Evolutionary conservation across 208 protist genomes (phyloP), one percentile per base, ranked within the genome.

Genomic region (Trypanosoma brucei): DNA sequence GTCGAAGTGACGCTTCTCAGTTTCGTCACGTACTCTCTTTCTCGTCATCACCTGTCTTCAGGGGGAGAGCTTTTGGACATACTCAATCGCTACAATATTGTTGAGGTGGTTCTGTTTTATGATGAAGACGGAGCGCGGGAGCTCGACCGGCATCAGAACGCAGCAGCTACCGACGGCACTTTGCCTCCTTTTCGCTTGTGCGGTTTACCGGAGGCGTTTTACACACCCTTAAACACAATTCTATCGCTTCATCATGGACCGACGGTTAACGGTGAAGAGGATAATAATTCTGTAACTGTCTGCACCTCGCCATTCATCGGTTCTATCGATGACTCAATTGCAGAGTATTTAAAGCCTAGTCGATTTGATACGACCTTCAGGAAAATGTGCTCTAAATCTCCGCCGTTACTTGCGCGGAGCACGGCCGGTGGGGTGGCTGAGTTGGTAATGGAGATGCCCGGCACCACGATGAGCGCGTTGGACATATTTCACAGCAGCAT

Each of bases 401-500:
- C 1, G 31, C 14, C 40, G 9, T 30, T 45, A 6, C 38, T 30
- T 22, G 22, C 1, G 38, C 42, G 13, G 7, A 36, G 69, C 38
- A 46, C 3, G 38, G 22, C 34, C n/a, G 37, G 31, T 2, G 55
- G 54, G 30, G 45, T 33, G 31, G 13, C 53, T 31, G 38, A 42
- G 13, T 2, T 50, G 68, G 48, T 55, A 53, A 57, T 88, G 72
- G 48, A 54, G 13, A 63, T 95, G 3, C 82, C 85, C 0, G 88
- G 85, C 5, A 80, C 63, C 35, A 85, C 88, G 30, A 64, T 95
- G 65, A 69, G 86, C 11, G 88, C 88, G 1, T 68, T 95, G 59
- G 85, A 95, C 59, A 55, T 95, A n/a, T 92, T 95, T 57, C 66
- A 83, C 72, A 90, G 81, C 69, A 81, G 79, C 59, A 59, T 63